Base-by-base conservation (phyloP, 2,329 filamentous ascomycete genomes). In the Cladorrhinum sp. region DNA sequence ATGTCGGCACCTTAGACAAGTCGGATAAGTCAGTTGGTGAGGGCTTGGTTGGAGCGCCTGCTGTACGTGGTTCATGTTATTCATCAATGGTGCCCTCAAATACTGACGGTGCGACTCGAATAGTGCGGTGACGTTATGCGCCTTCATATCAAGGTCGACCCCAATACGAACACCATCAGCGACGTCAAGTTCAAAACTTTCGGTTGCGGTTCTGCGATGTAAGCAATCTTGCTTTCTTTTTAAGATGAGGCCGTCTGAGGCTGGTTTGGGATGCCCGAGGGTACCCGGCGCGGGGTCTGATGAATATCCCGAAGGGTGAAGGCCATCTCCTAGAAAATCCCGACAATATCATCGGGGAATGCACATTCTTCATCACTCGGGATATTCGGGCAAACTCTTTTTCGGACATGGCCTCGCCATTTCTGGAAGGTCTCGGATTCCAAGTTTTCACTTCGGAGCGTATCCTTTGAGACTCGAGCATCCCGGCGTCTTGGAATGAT, bases 151-250 rank as follows among this genome's bases (percentile, higher is more conserved):
- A 88, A 91, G 62, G 93, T 97, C 70, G 92, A 97, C 77, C 90
- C 91, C 66, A 83, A 89, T 69, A 91, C 87, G 71, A 91, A 95
- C 75, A 94, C 87, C 69, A 97, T 97, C 74, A 88, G 87, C 70
- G 94, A 97, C 70, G 93, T 96, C 74, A 95, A 96, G 79, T 97
- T 97, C 86, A 97, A 97, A 87, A 97, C 93, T 0, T 97, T 97
- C 73, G 93, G 93, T 49, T 97, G 93, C 75, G 93, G 93, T 59
- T 92, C 88, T 28, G 95, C 95, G 66, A 99, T 99, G 76, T 69
- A 66, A 66, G 66, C 51, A 36, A 2, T n/a, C 12, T 16, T 33
- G 24, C 12, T 20, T 59, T 26, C 10, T 24, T 24, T 8, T 23
- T 54, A 21, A 8, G 6, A 46, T 14, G 21, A 24, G 4, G 33